Base-by-base conservation (phyloP, 164 flowering plant genomes). In the Platanus orientalis region DNA sequence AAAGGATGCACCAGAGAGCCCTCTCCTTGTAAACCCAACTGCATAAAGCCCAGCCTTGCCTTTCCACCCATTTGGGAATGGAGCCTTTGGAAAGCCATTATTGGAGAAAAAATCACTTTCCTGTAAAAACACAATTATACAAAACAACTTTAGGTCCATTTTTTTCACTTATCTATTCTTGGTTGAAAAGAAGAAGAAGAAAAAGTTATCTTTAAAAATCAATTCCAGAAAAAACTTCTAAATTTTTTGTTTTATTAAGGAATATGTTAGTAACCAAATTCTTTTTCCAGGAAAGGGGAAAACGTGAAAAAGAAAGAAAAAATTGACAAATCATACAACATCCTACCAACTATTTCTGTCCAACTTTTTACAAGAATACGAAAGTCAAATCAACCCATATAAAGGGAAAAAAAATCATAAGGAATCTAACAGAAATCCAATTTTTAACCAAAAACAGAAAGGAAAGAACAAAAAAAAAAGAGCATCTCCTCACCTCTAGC, bases 1-100 rank as follows among this genome's bases (percentile, higher is more conserved):
- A 12, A 73, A 26, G 19, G 85, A 80, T 44, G 87, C 87, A 61
- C 94, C 94, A 11, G 84, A 80, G 24, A 87, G 74, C 2, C 90
- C 94, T 79, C 79, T 85, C 54, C 77, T 83, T 34, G 87, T 78
- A 73, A 88, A 88, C 61, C 94, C 94, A 49, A 81, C 94, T 64
- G 87, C 84, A 64, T 88, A 85, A 2, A 88, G 70, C 32, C 94
- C 94, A 16, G 64, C 69, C 24, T 78, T 71, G 1, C 86, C 90
- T 73, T 84, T 84, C 94, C 91, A 85, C 4, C 83, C 81, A 74
- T 82, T 78, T 53, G 89, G 89, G 65, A 81, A 79, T 58, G 81
- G 81, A 17, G 78, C 54, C 62, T 67, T 80, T 28, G 84, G 89
- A 51, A 85, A 63, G 25, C 91, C 94, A 57, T 82, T 73, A 23